phyloP scores from a whole-genome alignment of 345 rosid genomes.

The Punica granatum region DNA sequence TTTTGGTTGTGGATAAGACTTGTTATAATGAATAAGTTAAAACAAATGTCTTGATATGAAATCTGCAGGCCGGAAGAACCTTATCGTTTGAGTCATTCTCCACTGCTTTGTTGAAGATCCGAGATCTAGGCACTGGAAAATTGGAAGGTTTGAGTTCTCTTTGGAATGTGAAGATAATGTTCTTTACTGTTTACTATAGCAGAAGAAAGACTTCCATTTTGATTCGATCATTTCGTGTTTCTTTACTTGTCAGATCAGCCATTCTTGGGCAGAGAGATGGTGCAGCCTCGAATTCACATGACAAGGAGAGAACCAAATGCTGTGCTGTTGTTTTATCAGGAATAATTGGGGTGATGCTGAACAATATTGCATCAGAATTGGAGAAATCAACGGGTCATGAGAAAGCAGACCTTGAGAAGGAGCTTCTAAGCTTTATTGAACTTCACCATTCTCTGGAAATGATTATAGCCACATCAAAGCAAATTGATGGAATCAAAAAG shows the following conservation, averaged over 20 bases:
- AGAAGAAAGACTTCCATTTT: not conserved
- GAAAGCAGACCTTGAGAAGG: constrained; percentile 48
- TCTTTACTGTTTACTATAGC: not conserved
- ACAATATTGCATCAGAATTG: constrained; percentile 40
- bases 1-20: constrained; percentile 10
- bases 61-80: constrained; percentile 46
- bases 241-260: constrained; percentile 41
- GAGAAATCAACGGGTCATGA: constrained; percentile 46
- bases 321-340: constrained; percentile 44
- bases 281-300: constrained; percentile 33
- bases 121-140: constrained; percentile 38
- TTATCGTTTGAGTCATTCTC: constrained; percentile 44
- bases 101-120: constrained; percentile 45
- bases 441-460: constrained; percentile 42
- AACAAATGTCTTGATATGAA: constrained; percentile 9
- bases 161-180: not conserved
- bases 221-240: constrained; percentile 12
- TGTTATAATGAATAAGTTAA: not conserved
- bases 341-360: constrained; percentile 56
- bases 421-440: constrained; percentile 44
- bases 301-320: constrained; percentile 49
- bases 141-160: constrained; percentile 43
- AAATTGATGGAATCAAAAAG: constrained; percentile 35
- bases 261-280: constrained; percentile 49
- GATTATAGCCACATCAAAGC: constrained; percentile 30